Evolutionary conservation across 2,329 filamentous ascomycete species (phyloP), one percentile per base, ranked within the genome.

Genomic region (Dothistroma pini): DNA sequence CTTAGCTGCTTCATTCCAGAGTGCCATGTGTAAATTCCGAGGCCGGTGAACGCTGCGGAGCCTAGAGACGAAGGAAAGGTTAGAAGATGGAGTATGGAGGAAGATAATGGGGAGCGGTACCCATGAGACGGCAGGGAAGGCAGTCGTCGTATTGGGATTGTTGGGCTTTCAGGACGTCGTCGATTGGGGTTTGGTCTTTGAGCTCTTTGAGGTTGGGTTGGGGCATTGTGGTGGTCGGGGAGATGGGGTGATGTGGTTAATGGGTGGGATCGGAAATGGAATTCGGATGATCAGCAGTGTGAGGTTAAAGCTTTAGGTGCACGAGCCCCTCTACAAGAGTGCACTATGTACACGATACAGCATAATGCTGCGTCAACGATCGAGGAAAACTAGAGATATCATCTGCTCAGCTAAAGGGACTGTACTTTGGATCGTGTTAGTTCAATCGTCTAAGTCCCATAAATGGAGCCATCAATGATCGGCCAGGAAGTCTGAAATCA

Each of bases 21-120:
- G 38, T 75, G 67, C 68, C 79, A 80, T 6, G 75, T 77, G 70
- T 79, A 81, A 25, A 75, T 72, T 58, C 79, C 79, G 53, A 81
- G 75, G 34, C 78, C 78, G 44, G 77, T 70, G 68, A 81, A 81
- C 0, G 74, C 78, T 50, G 72, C 74, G 53, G 72, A 77, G 52
- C 79, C 79, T 80, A 60, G 38, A 44, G 32, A 34, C 5, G 16
- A 57, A 34, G 16, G 16, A 49, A 21, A 21, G 16, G 29, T 44
- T 41, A 29, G 41, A 16, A 12, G 16, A 31, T 35, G 31, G 19
- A 52, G 47, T 34, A 6, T 29, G 25, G 6, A 29, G 25, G 25
- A 29, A 29, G 25, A 29, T 29, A 29, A 29, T 29, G 25, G 25
- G 25, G 25, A 29, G 25, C 25, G 25, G 25, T 67, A 72, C 72